Base-by-base conservation (phyloP, 2,329 filamentous ascomycete species). In the Hypoxylon sp. region DNA sequence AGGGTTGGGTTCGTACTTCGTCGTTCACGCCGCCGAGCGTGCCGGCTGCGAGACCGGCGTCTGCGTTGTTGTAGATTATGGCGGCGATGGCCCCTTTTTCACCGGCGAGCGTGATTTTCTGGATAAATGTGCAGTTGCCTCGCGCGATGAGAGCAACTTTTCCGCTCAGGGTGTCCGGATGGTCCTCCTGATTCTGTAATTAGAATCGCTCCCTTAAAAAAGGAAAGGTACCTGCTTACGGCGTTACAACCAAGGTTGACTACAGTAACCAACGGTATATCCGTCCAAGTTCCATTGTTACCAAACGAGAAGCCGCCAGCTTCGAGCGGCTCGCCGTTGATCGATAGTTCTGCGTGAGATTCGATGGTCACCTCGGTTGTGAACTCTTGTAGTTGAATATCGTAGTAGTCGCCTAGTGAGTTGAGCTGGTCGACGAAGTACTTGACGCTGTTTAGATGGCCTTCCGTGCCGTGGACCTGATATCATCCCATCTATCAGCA, bases 41-140 rank as follows among this genome's bases (percentile, higher is more conserved):
- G 34, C 84, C 87, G 2, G 84, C 74, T 2, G 84, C 76, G 5
- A 76, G 55, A 1, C 84, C 85, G 19, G 55, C 69, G 0, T 81
- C 76, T 6, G 77, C 81, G 63, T 88, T 88, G 78, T 89, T 87
- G 75, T 87, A 88, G 65, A 89, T 81, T 48, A 89, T 73, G 0
- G 82, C 84, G 1, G 80, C 88, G 2, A 78, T 74, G 1, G 88
- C 88, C 27, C 87, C 85, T 12, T 86, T 85, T 1, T 75, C 77
- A 2, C 81, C 83, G 5, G 88, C 87, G 14, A 84, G 76, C 12
- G 81, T 79, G 29, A 84, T 81, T 77, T 90, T 89, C 37, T 82
- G 71, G 4, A 81, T 84, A 60, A 89, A 90, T 1, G 81, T 75
- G 72, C 88, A 90, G 5, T 76, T 76, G 56, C 87, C 87, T 68